Evolutionary conservation across 768 basidiomycete species (phyloP).

Genomic region (Termitomyces sp.): DNA sequence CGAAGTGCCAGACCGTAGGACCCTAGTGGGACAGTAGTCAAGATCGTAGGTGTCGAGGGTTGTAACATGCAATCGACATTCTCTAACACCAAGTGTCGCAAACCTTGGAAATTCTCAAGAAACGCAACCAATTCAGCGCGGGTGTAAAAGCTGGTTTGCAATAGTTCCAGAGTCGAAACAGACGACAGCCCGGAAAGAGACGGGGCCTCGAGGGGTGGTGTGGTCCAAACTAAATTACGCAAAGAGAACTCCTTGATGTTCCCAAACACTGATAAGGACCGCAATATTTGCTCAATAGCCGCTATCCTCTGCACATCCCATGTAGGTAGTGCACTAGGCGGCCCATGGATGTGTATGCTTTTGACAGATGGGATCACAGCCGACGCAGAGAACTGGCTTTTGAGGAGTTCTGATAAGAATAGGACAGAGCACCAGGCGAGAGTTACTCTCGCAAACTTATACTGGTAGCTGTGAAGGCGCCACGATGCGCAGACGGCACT

Average conservation of each 20-base stretch:
- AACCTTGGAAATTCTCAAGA: background rate
- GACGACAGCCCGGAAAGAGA: background rate
- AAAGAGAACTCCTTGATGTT: background rate
- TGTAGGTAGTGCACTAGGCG: background rate
- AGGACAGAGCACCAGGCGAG: conserved; percentile 12
- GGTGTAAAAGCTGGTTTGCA: background rate
- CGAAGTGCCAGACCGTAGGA: conserved; percentile 5
- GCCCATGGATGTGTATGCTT: conserved; percentile 7
- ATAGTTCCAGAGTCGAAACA: conserved; percentile 5
- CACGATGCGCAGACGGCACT: conserved; percentile 19
- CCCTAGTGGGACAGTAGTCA: background rate
- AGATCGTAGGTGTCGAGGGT: background rate
- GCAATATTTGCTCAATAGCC: background rate
- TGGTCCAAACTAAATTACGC: background rate
- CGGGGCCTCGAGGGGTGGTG: background rate
- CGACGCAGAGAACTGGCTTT: conserved; percentile 13
- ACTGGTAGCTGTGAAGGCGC: conserved; percentile 16
- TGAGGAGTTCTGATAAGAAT: conserved; percentile 12
- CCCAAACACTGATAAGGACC: background rate
- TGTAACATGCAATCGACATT: background rate
- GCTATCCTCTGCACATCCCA: conserved; percentile 5
- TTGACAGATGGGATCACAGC: conserved; percentile 16
- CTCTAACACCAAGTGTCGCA: conserved; percentile 8
- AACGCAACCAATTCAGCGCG: conserved; percentile 5
- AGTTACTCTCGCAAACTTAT: conserved; percentile 14